Evolutionary conservation across 306 rosid species (phyloP).

Genomic region (Corylus avellana): DNA sequence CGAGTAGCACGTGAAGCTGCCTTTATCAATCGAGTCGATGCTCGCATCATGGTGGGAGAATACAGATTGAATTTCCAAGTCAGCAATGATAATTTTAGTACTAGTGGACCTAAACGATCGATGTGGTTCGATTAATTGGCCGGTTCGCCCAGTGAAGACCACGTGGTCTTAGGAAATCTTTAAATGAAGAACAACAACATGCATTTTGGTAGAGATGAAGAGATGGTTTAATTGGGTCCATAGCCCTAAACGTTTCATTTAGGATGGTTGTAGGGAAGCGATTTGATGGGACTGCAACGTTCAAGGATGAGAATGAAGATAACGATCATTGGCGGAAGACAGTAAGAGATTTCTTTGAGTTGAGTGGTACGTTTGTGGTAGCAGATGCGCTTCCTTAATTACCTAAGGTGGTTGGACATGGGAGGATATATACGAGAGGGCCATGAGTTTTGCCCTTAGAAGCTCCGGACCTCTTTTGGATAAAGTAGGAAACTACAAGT

Average conservation of each 20-base stretch:
- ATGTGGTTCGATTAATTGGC: too few species aligned
- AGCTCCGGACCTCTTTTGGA: neutral
- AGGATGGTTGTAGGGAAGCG: constrained; percentile 39
- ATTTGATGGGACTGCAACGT: neutral
- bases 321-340: constrained; percentile 10
- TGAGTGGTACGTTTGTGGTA: constrained; percentile 28
- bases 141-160: too few species aligned
- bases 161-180: too few species aligned
- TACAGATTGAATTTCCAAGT: too few species aligned
- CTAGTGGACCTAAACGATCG: too few species aligned
- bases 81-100: too few species aligned
- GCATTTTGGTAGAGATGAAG: constrained; percentile 35
- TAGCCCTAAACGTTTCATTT: constrained; percentile 30
- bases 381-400: constrained; percentile 40
- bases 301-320: constrained; percentile 1
- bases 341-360: constrained; percentile 14
- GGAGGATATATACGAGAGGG: constrained; percentile 34
- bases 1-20: too few species aligned
- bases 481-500: constrained; percentile 23
- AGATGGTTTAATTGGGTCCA: constrained; percentile 35
- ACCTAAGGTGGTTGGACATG: constrained; percentile 42
- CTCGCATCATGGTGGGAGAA: too few species aligned
- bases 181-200: neutral
- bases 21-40: too few species aligned
- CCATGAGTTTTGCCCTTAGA: constrained; percentile 14